Evolutionary conservation across 208 protist genomes (phyloP), one percentile per base, ranked within the genome.

Genomic region (Crithidia expoeki): DNA sequence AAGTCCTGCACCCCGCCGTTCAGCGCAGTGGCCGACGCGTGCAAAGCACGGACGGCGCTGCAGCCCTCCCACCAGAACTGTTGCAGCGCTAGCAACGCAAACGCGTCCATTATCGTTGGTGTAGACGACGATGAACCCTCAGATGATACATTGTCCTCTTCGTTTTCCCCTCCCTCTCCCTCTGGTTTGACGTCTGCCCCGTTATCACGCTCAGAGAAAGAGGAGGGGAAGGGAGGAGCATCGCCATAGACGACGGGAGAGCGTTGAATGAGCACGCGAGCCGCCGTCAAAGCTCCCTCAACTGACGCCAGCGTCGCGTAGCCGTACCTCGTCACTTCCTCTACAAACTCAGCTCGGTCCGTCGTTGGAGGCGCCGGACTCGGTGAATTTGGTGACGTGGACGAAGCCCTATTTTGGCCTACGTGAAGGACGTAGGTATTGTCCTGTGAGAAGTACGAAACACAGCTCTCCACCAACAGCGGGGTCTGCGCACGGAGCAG

Each of bases 31-130:
- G 76, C 46, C 4, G 72, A 62, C 4, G 34, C 3, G 42, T 78
- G 67, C 57, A 94, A 46, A 0, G 38, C 56, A 2, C 55, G 55
- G 2, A 64, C 74, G 2, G 75, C 36, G 10, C 49, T 46, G 61
- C 83, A 80, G 36, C 86, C 89, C 42, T 89, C 83, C 86, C 83
- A 87, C 82, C 85, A 87, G 58, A 94, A 88, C 32, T 74, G 62
- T 44, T 92, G 81, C 11, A 89, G 42, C 9, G 84, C 80, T 2
- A 89, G 38, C 25, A 92, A 57, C 73, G 81, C 83, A 34, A 23
- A 25, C 21, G 67, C 17, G 9, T 68, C 60, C 6, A 42, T 25
- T 16, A 52, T 7, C 14, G 27, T n/a, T 14, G 38, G 6, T 27
- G 42, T 4, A 9, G 33, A 23, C 40, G 42, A 16, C 23, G 33